Evolutionary conservation across 257 asterid species (phyloP), one percentile per base, ranked within the genome.

Genomic region (Gardenia jasminoides): DNA sequence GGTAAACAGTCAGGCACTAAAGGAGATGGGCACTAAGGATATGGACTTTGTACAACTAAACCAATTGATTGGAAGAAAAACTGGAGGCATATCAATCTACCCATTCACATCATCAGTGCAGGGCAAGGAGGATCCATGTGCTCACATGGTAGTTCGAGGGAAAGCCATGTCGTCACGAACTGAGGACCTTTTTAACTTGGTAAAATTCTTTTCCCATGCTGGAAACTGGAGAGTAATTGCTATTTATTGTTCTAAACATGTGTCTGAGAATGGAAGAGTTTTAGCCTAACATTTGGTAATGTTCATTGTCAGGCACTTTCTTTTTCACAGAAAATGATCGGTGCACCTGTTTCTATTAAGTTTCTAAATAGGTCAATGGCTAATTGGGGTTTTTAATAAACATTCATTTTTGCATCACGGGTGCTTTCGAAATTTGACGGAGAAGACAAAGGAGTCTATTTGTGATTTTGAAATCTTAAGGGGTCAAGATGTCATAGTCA

Each of bases 1-100:
- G 82, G 76, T 85, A 67, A 83, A 89, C 91, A 96, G 99, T 85
- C 99, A 93, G 83, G 92, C 99, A 26, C 86, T 96, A 83, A 93
- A 86, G 88, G 99, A 96, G 91, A 96, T 96, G 99, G 99, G 99
- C 50, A 93, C 99, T 33, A 90, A 93, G 82, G 97, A 96, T 84
- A 69, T 93, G 90, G 95, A 96, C 74, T 96, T 96, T 81, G 99
- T 96, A 69, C 97, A 93, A 81, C 83, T 96, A 87, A 96, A 92
- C 81, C 99, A 90, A 85, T 87, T 93, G 83, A 92, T 96, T 79
- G 99, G 99, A 82, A 89, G 98, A 83, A 96, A 96, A 91, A 96
- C 98, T 77, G 98, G 99, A 46, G 99, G 99, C 70, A 92, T 96
- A 80, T 93, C 98, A 9, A 90, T 96, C 70, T 96, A 93, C 86